Evolutionary conservation across 2,329 filamentous ascomycete species (phyloP).

Genomic region (Pseudogymnoascus sp.): DNA sequence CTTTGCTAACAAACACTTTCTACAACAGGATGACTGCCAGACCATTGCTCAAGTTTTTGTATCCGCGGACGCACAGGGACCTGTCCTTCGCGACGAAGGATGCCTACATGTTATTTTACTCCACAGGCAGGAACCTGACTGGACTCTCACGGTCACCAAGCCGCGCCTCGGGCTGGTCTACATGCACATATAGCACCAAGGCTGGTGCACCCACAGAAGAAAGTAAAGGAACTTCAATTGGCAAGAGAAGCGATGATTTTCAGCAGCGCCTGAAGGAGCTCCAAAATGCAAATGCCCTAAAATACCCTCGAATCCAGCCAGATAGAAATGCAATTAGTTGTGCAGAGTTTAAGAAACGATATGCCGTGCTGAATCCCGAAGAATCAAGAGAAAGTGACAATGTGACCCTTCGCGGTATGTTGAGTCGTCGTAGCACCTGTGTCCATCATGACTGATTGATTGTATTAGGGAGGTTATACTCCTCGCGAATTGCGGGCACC

Average conservation of each 20-base stretch:
- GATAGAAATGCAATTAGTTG: constrained; percentile 31
- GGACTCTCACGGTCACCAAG: constrained; percentile 1
- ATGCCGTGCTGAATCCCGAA: constrained; percentile 34
- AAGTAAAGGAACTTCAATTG: constrained; percentile 8
- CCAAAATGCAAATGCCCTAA: constrained; percentile 40
- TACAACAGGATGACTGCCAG: constrained; percentile 39
- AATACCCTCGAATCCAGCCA: constrained; percentile 48
- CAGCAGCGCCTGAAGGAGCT: constrained; percentile 50
- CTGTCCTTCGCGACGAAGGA: constrained; percentile 31
- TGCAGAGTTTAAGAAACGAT: constrained; percentile 22
- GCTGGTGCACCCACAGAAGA: constrained; percentile 13
- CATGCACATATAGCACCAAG: constrained; percentile 26
- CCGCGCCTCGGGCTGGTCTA: constrained; percentile 19
- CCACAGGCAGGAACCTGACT: constrained; percentile 16
- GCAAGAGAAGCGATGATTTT: constrained; percentile 31
- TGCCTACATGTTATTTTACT: constrained; percentile 46
- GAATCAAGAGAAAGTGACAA: constrained; percentile 13
- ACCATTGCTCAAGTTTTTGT: constrained; percentile 44
- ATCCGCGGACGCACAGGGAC: constrained; percentile 46
- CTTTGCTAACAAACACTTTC: not conserved
- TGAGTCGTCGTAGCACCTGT: constrained; percentile 12
- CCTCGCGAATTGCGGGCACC: constrained; percentile 63
- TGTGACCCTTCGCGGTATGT: constrained; percentile 25
- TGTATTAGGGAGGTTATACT: constrained; percentile 63
- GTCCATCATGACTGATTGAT: constrained; percentile 16